Conservation (phyloP, 441 rosid species). For the Corymbia calophylla region DNA sequence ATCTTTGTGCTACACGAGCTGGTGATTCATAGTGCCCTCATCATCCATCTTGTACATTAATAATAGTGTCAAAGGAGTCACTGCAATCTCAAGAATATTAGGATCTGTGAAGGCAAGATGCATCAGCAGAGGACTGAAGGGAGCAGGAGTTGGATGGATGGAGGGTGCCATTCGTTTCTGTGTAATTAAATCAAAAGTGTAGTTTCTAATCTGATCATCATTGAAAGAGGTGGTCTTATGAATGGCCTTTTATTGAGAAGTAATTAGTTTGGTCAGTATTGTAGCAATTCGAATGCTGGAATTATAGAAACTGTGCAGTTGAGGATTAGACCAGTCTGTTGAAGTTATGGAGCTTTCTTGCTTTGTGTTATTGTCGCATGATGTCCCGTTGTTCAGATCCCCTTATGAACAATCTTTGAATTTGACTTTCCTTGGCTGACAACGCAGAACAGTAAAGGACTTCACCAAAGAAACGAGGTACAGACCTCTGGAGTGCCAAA, state of each 20-base stretch:
- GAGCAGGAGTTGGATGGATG: background rate
- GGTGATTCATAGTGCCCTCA: background rate
- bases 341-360: background rate
- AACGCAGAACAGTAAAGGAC: background rate
- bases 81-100: background rate
- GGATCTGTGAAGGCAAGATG: background rate
- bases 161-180: background rate
- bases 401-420: background rate
- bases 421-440: background rate
- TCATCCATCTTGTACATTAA: background rate
- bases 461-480: background rate
- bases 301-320: background rate
- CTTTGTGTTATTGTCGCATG: background rate
- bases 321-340: background rate
- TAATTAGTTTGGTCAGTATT: background rate
- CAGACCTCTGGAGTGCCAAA: no score
- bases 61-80: background rate
- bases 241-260: background rate
- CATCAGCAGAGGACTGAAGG: background rate
- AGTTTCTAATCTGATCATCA: background rate
- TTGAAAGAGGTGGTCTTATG: background rate
- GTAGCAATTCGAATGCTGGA: background rate
- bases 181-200: background rate
- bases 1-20: background rate
- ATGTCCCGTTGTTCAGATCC: background rate